phyloP scores from a whole-genome alignment of 2,329 filamentous ascomycete species.

The Colletotrichum sojae region DNA sequence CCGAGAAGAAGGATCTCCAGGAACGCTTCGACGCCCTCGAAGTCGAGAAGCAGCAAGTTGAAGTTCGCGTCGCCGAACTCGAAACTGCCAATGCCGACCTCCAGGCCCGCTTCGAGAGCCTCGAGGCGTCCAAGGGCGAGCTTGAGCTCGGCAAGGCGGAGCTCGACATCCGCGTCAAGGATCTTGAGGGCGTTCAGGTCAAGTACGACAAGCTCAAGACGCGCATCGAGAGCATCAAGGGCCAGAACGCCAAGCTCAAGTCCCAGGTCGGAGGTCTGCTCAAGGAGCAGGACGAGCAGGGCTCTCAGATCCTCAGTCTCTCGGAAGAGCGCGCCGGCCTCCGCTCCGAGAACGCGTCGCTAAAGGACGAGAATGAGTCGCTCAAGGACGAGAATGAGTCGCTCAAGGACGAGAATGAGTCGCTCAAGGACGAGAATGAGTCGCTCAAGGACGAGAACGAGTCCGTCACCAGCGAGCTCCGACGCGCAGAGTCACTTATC shows the following conservation, averaged over 20 bases:
- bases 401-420: too few species aligned
- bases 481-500: slow-evolving; percentile 35
- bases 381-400: slow-evolving; percentile 40
- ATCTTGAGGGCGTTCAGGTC: slow-evolving; percentile 36
- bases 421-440: slow-evolving; percentile 40
- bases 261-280: slow-evolving; percentile 33
- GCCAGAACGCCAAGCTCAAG: slow-evolving; percentile 34
- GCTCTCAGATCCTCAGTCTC: slow-evolving; percentile 37
- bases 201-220: slow-evolving; percentile 39
- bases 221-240: slow-evolving; percentile 34
- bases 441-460: slow-evolving; percentile 40
- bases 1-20: slow-evolving; percentile 31
- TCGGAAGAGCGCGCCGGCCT: slow-evolving; percentile 35
- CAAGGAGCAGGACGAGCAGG: slow-evolving; percentile 39
- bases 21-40: slow-evolving; percentile 28
- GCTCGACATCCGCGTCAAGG: slow-evolving; percentile 35
- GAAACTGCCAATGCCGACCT: slow-evolving; percentile 33
- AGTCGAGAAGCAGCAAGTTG: slow-evolving; percentile 31
- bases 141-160: slow-evolving; percentile 27
- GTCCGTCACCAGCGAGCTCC: slow-evolving; percentile 35
- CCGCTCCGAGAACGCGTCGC: slow-evolving; percentile 29
- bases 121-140: slow-evolving; percentile 28
- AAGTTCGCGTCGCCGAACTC: slow-evolving; percentile 29
- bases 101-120: slow-evolving; percentile 25
- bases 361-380: slow-evolving; percentile 39